A percentile compares a stretch with the other conserved stretches of the same genome.
These are phyloP conservation scores for Acorus calamus DNA, from an alignment of 106 monocot species.

Conservation along the genomic window DNA sequence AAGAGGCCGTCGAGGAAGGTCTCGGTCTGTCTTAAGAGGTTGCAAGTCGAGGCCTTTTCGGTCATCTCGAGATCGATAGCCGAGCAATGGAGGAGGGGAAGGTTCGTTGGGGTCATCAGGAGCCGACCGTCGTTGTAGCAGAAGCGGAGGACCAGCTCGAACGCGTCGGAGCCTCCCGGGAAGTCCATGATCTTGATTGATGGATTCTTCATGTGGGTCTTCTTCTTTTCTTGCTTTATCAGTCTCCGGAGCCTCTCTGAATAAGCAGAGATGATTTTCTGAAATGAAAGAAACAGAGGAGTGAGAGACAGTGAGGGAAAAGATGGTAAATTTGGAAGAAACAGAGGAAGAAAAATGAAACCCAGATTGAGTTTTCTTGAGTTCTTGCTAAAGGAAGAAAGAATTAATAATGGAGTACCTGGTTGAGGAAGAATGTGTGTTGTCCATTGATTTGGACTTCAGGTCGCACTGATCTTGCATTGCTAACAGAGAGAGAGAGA, in stretches of 20 bases:
- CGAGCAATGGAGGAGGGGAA: conserved; percentile 33
- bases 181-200: conserved; percentile 43
- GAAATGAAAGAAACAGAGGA: conserved; percentile 3
- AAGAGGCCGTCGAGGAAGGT: conserved; percentile 44
- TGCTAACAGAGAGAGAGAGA: too few relatives aligned
- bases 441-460: conserved; percentile 53
- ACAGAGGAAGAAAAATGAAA: background rate
- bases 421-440: conserved; percentile 47
- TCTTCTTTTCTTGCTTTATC: conserved; percentile 35
- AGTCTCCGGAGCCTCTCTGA: conserved; percentile 48
- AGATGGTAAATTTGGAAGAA: background rate
- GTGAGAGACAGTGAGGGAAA: too few relatives aligned
- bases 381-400: background rate
- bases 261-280: conserved; percentile 41
- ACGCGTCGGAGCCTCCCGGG: conserved; percentile 48
- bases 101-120: conserved; percentile 32
- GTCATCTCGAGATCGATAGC: conserved; percentile 51
- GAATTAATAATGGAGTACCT: conserved; percentile 16
- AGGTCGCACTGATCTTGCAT: conserved; percentile 34
- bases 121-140: conserved; percentile 59
- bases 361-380: background rate
- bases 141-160: conserved; percentile 53
- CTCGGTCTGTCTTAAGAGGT: conserved; percentile 45
- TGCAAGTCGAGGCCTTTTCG: conserved; percentile 33
- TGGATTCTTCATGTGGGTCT: conserved; percentile 3